phyloP scores from a whole-genome alignment of 2,329 filamentous ascomycete genomes.

The Colletotrichum aenigma region DNA sequence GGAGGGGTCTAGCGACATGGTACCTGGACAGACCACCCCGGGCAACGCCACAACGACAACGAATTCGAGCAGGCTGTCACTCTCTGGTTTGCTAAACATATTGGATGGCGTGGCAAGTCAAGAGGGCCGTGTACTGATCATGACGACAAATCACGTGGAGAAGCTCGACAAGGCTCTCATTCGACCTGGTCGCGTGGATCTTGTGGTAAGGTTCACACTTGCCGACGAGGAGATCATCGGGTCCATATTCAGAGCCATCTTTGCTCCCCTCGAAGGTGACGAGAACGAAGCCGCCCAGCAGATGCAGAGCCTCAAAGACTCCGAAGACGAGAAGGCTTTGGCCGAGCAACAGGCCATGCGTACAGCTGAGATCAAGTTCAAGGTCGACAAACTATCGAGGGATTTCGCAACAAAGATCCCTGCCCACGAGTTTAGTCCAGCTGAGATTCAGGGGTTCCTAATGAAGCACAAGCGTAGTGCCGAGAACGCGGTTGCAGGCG shows the following conservation, averaged over 20 bases:
- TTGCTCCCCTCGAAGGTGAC: conserved; percentile 55
- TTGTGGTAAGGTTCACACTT: conserved; percentile 60
- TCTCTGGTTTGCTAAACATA: conserved; percentile 81
- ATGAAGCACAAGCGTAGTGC: conserved; percentile 60
- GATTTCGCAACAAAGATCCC: conserved; percentile 58
- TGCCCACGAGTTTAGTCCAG: conserved; percentile 60
- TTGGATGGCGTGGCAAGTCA: conserved; percentile 75
- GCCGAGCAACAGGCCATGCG: conserved; percentile 33
- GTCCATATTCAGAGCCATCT: conserved; percentile 64
- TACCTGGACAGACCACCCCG: conserved; percentile 34
- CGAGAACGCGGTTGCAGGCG: conserved; percentile 48
- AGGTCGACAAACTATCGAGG: conserved; percentile 49
- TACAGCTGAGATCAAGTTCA: conserved; percentile 38
- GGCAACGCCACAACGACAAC: conserved; percentile 28
- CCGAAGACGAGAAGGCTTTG: conserved; percentile 30
- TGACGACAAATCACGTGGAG: conserved; percentile 69
- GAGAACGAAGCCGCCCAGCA: background rate
- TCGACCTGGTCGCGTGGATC: conserved; percentile 66
- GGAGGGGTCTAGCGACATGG: conserved; percentile 29
- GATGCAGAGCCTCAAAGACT: background rate
- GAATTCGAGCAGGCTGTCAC: conserved; percentile 54
- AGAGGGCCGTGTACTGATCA: conserved; percentile 66
- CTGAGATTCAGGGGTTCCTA: conserved; percentile 64
- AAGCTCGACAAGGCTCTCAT: conserved; percentile 67
- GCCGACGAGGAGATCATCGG: conserved; percentile 57